Evolutionary conservation across 2,329 filamentous ascomycete genomes (phyloP).

Genomic region (Hirsutella thompsonii): DNA sequence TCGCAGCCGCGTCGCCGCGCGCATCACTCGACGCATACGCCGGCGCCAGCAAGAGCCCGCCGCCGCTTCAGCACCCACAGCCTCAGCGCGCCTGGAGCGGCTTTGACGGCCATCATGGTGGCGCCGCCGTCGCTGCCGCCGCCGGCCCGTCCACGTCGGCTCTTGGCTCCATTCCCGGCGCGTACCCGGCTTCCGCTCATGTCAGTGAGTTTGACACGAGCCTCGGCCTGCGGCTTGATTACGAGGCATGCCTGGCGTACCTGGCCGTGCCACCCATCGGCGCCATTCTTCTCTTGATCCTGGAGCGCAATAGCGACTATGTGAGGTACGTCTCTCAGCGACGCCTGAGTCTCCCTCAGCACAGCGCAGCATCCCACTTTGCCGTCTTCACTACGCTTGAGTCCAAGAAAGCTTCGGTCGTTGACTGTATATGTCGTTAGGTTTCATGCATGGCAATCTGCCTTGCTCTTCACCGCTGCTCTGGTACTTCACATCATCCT

Average conservation of each 20-base stretch:
- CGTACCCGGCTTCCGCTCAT: constrained; percentile 33
- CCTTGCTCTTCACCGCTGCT: constrained; percentile 62
- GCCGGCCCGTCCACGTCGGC: constrained; percentile 6
- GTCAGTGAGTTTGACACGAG: constrained; percentile 85
- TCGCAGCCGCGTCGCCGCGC: constrained; percentile 32
- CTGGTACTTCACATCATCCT: constrained; percentile 76
- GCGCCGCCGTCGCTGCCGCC: constrained; percentile 9
- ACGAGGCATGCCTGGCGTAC: constrained; percentile 87
- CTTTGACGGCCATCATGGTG: constrained; percentile 23
- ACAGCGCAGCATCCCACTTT: not conserved
- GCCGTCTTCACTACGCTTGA: too few relatives aligned
- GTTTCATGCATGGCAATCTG: constrained; percentile 94
- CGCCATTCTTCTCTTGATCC: constrained; percentile 67
- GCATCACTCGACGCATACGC: constrained; percentile 36
- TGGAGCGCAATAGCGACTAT: constrained; percentile 94
- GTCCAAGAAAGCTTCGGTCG: too few relatives aligned
- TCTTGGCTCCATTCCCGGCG: constrained; percentile 18
- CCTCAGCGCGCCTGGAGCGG: constrained; percentile 41
- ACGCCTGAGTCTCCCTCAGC: constrained; percentile 2
- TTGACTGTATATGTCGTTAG: constrained; percentile 26
- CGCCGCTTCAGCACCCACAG: constrained; percentile 35
- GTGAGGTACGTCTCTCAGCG: constrained; percentile 55
- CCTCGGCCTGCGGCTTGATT: constrained; percentile 71
- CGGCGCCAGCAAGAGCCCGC: constrained; percentile 27
- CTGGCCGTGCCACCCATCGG: constrained; percentile 73